These are phyloP conservation scores for Mycosphaerella arachidis DNA, from an alignment of 2,329 filamentous ascomycete genomes.

Conservation along the genomic window DNA sequence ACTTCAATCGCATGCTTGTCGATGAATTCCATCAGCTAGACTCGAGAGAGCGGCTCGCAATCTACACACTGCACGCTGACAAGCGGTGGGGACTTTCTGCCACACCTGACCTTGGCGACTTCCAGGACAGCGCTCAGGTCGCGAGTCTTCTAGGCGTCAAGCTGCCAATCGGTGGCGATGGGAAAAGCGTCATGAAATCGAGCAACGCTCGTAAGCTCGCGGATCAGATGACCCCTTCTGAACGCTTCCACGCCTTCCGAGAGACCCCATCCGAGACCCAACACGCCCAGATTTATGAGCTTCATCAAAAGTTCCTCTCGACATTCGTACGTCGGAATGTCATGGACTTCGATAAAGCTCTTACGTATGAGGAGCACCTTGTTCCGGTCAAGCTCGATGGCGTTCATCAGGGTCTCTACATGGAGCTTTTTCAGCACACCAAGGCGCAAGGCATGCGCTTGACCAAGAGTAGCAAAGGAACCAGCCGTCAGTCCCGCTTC, in stretches of 20 bases:
- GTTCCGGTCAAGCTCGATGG: conserved; percentile 42
- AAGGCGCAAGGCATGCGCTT: conserved; percentile 49
- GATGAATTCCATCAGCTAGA: conserved; percentile 61
- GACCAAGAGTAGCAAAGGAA: conserved; percentile 35
- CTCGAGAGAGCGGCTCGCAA: conserved; percentile 38
- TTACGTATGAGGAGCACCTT: conserved; percentile 43
- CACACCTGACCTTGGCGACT: conserved; percentile 56
- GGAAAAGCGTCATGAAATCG: conserved; percentile 49
- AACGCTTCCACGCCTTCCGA: conserved; percentile 53
- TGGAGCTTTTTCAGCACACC: conserved; percentile 52
- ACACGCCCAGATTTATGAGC: conserved; percentile 48
- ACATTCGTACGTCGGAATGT: conserved; percentile 46
- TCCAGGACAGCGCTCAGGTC: conserved; percentile 57
- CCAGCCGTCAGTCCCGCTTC: conserved; percentile 39
- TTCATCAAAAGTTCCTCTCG: conserved; percentile 54
- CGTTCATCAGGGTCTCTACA: conserved; percentile 51
- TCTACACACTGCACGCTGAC: conserved; percentile 44
- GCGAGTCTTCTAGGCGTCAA: conserved; percentile 53
- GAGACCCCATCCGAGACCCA: conserved; percentile 48
- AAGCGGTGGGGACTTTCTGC: conserved; percentile 61
- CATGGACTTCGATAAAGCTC: conserved; percentile 35
- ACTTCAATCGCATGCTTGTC: conserved; percentile 57
- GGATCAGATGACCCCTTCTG: conserved; percentile 47
- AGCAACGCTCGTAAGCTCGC: conserved; percentile 40
- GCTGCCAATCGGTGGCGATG: conserved; percentile 41